phyloP scores from a whole-genome alignment of 441 rosid genomes.

The Adansonia rubrostipa region DNA sequence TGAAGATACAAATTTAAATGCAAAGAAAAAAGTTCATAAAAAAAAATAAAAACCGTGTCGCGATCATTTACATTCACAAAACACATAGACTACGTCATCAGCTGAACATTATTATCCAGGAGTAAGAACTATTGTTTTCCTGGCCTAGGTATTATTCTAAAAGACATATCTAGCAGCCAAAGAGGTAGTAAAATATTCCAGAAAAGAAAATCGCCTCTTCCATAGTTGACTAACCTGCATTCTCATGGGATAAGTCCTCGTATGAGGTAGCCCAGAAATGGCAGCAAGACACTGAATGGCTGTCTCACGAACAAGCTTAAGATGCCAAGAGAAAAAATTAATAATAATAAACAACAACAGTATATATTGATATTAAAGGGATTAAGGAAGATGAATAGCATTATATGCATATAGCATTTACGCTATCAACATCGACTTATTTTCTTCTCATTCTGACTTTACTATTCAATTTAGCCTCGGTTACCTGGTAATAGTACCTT shows the following conservation, averaged over 20 bases:
- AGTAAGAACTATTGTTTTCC: background rate
- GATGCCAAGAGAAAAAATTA: constrained; percentile 19
- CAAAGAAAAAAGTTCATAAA: background rate
- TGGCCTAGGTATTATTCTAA: background rate
- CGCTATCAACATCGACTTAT: background rate
- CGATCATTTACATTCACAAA: background rate
- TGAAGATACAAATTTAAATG: constrained; percentile 6
- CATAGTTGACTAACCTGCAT: constrained; percentile 54
- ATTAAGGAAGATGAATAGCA: background rate
- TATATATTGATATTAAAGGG: background rate
- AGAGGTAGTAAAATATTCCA: background rate
- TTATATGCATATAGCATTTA: background rate
- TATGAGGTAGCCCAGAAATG: constrained; percentile 66
- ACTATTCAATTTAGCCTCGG: background rate
- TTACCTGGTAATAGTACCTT: background rate
- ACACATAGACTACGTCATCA: background rate
- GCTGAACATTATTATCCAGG: background rate
- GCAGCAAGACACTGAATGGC: constrained; percentile 83
- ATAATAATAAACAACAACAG: background rate
- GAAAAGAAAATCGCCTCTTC: background rate
- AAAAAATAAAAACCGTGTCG: background rate
- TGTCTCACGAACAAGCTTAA: constrained; percentile 83
- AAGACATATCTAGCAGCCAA: background rate
- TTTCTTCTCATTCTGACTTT: background rate
- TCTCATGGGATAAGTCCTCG: constrained; percentile 75